Evolutionary conservation across 352 stramenopile genomes (phyloP).

Genomic region (Globisporangium takayamanum): DNA sequence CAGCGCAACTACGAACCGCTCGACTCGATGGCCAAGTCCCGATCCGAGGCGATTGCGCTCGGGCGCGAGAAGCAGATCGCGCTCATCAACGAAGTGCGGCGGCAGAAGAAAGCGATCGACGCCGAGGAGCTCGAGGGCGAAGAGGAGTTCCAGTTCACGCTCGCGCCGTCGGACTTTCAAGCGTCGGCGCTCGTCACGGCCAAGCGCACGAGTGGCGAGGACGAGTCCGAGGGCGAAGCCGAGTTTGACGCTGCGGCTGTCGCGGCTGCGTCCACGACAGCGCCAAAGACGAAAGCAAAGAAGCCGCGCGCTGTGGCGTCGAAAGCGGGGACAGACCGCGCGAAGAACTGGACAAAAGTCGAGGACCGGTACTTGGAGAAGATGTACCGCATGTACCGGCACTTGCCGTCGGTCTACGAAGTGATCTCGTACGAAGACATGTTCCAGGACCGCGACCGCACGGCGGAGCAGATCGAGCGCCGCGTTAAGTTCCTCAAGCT

Average conservation of each 20-base stretch:
- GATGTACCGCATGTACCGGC: constrained; percentile 68
- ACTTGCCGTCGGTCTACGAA: constrained; percentile 80
- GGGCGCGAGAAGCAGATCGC: constrained; percentile 50
- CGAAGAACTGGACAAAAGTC: constrained; percentile 79
- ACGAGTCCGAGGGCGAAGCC: constrained; percentile 16
- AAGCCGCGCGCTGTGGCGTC: constrained; percentile 12
- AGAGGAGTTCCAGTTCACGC: constrained; percentile 71
- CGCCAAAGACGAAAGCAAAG: neutral
- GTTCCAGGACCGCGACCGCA: constrained; percentile 84
- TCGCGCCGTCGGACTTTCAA: constrained; percentile 56
- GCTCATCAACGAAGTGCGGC: constrained; percentile 54
- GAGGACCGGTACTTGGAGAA: constrained; percentile 80
- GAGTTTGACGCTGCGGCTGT: constrained; percentile 13
- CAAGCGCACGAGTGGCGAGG: constrained; percentile 2
- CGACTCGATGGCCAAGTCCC: constrained; percentile 54
- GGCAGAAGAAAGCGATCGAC: constrained; percentile 63
- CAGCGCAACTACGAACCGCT: constrained; percentile 72
- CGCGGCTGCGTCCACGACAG: neutral
- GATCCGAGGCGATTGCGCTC: constrained; percentile 52
- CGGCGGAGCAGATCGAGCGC: constrained; percentile 76
- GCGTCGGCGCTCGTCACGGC: constrained; percentile 31
- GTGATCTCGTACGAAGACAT: constrained; percentile 88
- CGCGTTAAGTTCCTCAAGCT: constrained; percentile 81
- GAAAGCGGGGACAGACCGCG: constrained; percentile 29
- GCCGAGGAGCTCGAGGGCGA: constrained; percentile 77